Conservation (phyloP, 129 eudicot genomes). For the Saposhnikovia divaricata region DNA sequence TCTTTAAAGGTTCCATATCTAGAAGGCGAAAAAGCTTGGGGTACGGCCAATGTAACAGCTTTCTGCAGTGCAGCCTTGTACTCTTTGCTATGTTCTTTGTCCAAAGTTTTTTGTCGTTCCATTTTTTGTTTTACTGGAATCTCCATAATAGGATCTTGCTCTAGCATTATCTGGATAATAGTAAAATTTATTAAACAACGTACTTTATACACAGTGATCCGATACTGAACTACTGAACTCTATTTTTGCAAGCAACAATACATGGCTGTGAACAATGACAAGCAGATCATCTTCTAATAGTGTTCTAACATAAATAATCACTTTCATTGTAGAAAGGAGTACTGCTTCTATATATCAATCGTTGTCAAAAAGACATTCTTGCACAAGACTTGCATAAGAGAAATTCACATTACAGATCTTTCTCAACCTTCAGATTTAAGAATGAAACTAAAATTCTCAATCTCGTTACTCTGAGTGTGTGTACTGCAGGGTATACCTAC, state of each 20-base stretch:
- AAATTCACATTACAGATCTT: too few relatives aligned
- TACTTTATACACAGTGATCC: not conserved
- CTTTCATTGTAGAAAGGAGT: not conserved
- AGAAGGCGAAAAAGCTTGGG: slow-evolving; percentile 63
- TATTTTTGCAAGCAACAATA: not conserved
- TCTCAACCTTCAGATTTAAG: too few relatives aligned
- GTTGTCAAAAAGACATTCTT: too few relatives aligned
- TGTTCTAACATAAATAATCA: not conserved
- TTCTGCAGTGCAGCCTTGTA: slow-evolving; percentile 66
- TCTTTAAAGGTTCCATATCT: slow-evolving; percentile 75
- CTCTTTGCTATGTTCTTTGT: slow-evolving; percentile 64
- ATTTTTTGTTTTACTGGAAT: slow-evolving; percentile 73
- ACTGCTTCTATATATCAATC: too few relatives aligned
- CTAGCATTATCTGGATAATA: slow-evolving; percentile 56
- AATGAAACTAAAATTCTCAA: too few relatives aligned
- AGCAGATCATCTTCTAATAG: not conserved
- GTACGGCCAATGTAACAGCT: slow-evolving; percentile 67
- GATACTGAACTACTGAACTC: not conserved
- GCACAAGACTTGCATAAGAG: too few relatives aligned
- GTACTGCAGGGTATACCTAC: too few relatives aligned
- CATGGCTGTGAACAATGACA: not conserved
- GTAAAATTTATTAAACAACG: not conserved
- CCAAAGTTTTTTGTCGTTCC: slow-evolving; percentile 68
- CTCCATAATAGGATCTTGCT: slow-evolving; percentile 52
- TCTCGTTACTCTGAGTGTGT: too few relatives aligned